Percentiles rank a stretch among this genome's conserved stretches.
These are phyloP conservation scores for Boletus vermiculosoides DNA, from an alignment of 768 basidiomycete genomes.

Conservation along the genomic window DNA sequence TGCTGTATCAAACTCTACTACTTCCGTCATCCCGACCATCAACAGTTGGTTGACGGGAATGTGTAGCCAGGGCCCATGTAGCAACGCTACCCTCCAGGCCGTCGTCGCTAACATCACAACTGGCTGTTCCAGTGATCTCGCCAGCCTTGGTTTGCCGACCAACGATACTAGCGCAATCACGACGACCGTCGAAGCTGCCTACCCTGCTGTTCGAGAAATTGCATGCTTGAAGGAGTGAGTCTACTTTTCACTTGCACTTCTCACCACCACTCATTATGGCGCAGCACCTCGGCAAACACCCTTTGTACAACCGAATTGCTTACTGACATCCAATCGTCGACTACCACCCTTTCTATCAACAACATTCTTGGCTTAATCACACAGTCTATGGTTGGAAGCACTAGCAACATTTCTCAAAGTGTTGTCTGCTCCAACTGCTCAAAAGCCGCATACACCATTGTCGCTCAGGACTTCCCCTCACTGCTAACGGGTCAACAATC, in stretches of 20 bases:
- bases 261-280: neutral
- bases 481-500: slow-evolving; percentile 30
- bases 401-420: slow-evolving; percentile 30
- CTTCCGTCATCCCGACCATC: slow-evolving; percentile 43
- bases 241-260: neutral
- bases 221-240: slow-evolving; percentile 68
- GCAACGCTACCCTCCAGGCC: slow-evolving; percentile 54
- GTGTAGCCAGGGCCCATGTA: slow-evolving; percentile 53
- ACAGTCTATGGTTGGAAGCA: slow-evolving; percentile 5
- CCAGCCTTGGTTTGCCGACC: slow-evolving; percentile 18
- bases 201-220: slow-evolving; percentile 55
- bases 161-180: slow-evolving; percentile 27
- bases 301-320: slow-evolving; percentile 62
- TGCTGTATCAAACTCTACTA: slow-evolving; percentile 22
- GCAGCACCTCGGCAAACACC: slow-evolving; percentile 37
- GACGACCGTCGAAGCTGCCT: slow-evolving; percentile 47
- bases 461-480: slow-evolving; percentile 37
- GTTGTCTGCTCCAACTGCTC: slow-evolving; percentile 53
- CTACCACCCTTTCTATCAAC: slow-evolving; percentile 19
- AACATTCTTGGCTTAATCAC: slow-evolving; percentile 18
- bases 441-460: slow-evolving; percentile 50
- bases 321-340: slow-evolving; percentile 45
- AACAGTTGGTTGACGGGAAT: slow-evolving; percentile 60
- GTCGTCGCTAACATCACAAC: slow-evolving; percentile 53
- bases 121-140: slow-evolving; percentile 47